Base-by-base conservation (phyloP, 768 basidiomycete genomes). In the Leccinellum albellum region DNA sequence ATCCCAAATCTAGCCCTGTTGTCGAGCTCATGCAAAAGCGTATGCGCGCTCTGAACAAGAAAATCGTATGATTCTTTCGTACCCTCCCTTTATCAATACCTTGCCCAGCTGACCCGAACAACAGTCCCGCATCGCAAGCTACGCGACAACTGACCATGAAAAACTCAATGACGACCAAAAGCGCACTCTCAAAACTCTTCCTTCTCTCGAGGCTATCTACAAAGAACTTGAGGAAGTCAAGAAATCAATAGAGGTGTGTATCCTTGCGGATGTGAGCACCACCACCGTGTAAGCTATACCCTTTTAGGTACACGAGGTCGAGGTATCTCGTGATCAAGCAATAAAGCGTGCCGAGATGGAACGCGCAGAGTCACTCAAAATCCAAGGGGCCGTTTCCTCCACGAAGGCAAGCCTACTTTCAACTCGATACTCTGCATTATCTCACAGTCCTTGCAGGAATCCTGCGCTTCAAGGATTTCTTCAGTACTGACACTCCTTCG, bases 131-230 rank as follows among this genome's bases (percentile, higher is more conserved):
- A 83, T 91, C 77, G 76, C 85, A 48, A 73, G 76, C 12, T 94
- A 96, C 69, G 82, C 87, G 29, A 64, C 83, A 3, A 86, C 81
- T 20, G 84, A 85, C 26, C 70, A 79, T 3, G 84, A 86, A 54
- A 87, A 88, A 65, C 81, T 95, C 53, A 91, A 96, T 61, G 90
- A 93, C 42, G 94, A 96, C 72, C 94, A 97, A 74, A 88, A 81
- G 61, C 83, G 86, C 32, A 78, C 81, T 2, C 64, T 94, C 52
- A 88, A 83, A 61, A 85, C 82, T 17, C 82, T 96, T 45, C 82
- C 93, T 10, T 77, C 79, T 6, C 76, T 95, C 21, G 92, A 95
- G 66, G 89, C 86, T 10, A 78, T 86, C 40, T 81, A 86, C 62
- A 91, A 90, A 66, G 94, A 95, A 64, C 74, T 96, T 14, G 85